Evolutionary conservation across 1,284 basidiomycete genomes (phyloP).

Genomic region (Ustilago tritici): DNA sequence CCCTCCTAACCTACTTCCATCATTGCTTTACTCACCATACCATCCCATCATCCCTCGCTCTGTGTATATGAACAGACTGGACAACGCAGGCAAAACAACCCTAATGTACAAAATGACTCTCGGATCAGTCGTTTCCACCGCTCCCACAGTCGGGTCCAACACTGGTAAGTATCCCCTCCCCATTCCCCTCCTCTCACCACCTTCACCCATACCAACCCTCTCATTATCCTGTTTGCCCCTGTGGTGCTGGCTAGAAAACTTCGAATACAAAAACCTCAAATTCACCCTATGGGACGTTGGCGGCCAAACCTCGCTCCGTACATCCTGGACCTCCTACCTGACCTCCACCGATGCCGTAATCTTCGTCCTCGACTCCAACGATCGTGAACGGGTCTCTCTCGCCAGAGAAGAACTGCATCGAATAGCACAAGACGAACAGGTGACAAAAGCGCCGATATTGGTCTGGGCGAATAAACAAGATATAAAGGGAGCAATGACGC

Average conservation of each 20-base stretch:
- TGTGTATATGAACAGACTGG: slow-evolving; percentile 56
- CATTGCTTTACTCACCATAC: neutral
- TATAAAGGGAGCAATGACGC: slow-evolving; percentile 70
- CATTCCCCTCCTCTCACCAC: neutral
- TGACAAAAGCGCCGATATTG: slow-evolving; percentile 71
- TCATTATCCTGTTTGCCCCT: neutral
- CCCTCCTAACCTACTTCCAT: neutral
- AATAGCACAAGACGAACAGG: slow-evolving; percentile 69
- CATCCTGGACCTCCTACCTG: slow-evolving; percentile 72
- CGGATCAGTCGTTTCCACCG: slow-evolving; percentile 72
- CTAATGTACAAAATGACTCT: slow-evolving; percentile 73
- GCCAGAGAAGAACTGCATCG: slow-evolving; percentile 72
- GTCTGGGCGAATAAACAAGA: slow-evolving; percentile 74
- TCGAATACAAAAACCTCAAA: slow-evolving; percentile 73
- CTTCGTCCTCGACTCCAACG: slow-evolving; percentile 73
- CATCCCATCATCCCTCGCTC: neutral
- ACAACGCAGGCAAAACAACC: slow-evolving; percentile 73
- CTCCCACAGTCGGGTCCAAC: slow-evolving; percentile 72
- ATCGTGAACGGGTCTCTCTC: slow-evolving; percentile 71
- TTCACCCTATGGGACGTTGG: slow-evolving; percentile 73
- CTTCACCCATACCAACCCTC: neutral
- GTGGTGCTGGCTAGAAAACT: slow-evolving; percentile 31
- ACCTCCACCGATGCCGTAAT: slow-evolving; percentile 71
- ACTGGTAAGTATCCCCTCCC: slow-evolving; percentile 46
- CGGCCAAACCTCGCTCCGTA: slow-evolving; percentile 71